Percentiles rank a stretch among this genome's conserved stretches.
Conservation (phyloP, 345 rosid genomes). For the Geranium rotundifolium region DNA sequence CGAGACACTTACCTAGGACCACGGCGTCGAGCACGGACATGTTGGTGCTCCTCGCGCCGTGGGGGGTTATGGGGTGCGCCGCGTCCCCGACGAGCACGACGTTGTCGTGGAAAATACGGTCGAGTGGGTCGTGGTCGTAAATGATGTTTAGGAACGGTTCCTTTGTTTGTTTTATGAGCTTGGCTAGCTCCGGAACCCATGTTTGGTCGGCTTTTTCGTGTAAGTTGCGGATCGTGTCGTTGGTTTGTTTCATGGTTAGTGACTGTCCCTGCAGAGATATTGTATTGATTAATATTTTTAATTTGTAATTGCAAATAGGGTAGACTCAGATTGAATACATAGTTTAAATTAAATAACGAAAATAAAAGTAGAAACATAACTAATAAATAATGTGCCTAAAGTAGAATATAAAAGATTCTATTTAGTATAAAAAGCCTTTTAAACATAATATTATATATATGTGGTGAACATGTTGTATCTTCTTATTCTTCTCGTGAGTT, state of each 20-base stretch:
- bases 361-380: too few species aligned
- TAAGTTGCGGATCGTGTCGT: constrained; percentile 43
- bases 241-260: constrained; percentile 42
- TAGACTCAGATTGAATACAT: too few species aligned
- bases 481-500: too few species aligned
- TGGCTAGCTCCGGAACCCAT: constrained; percentile 54
- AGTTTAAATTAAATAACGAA: too few species aligned
- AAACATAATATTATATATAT: too few species aligned
- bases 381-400: too few species aligned
- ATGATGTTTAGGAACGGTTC: constrained; percentile 66
- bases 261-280: constrained; percentile 40
- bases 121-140: constrained; percentile 56
- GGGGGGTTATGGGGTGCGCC: constrained; percentile 73
- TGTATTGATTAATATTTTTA: too few species aligned
- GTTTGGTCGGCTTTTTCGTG: constrained; percentile 43
- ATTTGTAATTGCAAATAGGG: too few species aligned
- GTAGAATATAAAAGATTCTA: too few species aligned
- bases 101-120: constrained; percentile 34
- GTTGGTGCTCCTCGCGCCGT: constrained; percentile 68
- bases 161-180: constrained; percentile 46
- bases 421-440: too few species aligned
- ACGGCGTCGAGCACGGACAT: constrained; percentile 66
- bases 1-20: constrained; percentile 47
- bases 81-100: constrained; percentile 64
- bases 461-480: too few species aligned